A percentile compares a stretch with the other conserved stretches of the same genome.
phyloP scores from a whole-genome alignment of 2,329 filamentous ascomycete species.

The Clarireedia monteithiana region DNA sequence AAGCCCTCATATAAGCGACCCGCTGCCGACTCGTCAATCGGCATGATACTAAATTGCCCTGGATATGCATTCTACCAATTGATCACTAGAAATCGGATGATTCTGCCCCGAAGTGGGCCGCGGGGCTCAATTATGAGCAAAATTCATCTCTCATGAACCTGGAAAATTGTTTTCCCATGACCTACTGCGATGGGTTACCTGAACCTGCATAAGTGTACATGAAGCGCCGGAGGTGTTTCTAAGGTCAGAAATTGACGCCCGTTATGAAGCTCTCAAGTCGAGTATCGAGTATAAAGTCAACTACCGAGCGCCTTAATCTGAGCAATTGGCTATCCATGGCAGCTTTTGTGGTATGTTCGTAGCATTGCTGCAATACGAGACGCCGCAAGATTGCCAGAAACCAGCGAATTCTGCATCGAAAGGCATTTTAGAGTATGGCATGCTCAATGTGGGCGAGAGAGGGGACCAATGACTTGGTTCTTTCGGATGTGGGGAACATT shows the following conservation, averaged over 20 bases:
- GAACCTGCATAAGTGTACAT: not conserved
- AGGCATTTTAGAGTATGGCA: no score
- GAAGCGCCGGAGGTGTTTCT: not conserved
- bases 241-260: no score
- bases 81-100: not conserved
- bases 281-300: no score
- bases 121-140: not conserved
- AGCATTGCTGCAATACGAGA: no score
- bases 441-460: no score
- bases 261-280: no score
- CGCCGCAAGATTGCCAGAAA: no score
- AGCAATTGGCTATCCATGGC: no score
- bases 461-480: no score
- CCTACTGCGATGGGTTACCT: not conserved
- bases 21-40: not conserved
- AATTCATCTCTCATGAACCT: not conserved
- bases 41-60: not conserved
- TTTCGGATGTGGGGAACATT: not conserved
- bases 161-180: not conserved
- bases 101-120: constrained; percentile 1
- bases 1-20: not conserved
- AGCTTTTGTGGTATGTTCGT: no score
- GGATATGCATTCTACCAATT: not conserved
- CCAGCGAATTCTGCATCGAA: no score
- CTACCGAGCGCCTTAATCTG: no score